Evolutionary conservation across 495 filamentous ascomycete genomes (phyloP).

Genomic region (Penicillium pancosmium): DNA sequence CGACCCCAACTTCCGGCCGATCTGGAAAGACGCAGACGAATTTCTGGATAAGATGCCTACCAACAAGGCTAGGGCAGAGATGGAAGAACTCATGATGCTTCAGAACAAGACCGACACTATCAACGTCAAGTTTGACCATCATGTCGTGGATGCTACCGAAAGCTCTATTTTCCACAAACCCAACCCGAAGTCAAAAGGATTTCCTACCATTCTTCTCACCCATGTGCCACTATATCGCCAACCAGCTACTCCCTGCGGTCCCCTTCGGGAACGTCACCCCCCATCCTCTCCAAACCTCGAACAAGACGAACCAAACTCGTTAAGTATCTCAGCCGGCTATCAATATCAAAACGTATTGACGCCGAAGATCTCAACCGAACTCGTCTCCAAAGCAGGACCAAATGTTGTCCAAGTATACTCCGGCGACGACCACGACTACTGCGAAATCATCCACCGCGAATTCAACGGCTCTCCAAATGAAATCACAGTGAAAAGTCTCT

Average conservation of each 20-base stretch:
- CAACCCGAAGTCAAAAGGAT: slow-evolving; percentile 40
- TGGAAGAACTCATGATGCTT: slow-evolving; percentile 42
- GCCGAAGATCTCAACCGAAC: slow-evolving; percentile 66
- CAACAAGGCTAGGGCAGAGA: slow-evolving; percentile 45
- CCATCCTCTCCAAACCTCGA: slow-evolving; percentile 64
- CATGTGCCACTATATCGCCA: slow-evolving; percentile 89
- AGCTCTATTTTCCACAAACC: slow-evolving; percentile 28
- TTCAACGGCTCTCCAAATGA: slow-evolving; percentile 72
- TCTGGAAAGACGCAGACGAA: slow-evolving; percentile 75
- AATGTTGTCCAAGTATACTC: slow-evolving; percentile 78
- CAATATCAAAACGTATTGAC: slow-evolving; percentile 97
- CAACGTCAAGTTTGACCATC: slow-evolving; percentile 52
- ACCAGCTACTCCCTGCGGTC: slow-evolving; percentile 83
- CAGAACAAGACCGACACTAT: slow-evolving; percentile 46
- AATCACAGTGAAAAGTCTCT: slow-evolving; percentile 92
- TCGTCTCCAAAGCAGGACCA: slow-evolving; percentile 74
- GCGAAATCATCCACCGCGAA: slow-evolving; percentile 76
- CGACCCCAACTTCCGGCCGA: slow-evolving; percentile 49
- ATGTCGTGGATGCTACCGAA: slow-evolving; percentile 32
- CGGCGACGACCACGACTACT: slow-evolving; percentile 98
- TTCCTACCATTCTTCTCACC: slow-evolving; percentile 84
- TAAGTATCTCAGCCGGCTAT: slow-evolving; percentile 75
- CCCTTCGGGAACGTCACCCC: slow-evolving; percentile 80
- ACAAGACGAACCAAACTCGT: slow-evolving; percentile 76
- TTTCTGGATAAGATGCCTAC: slow-evolving; percentile 69